phyloP scores from a whole-genome alignment of 495 filamentous ascomycete genomes.

The Aeminium ludgeri region DNA sequence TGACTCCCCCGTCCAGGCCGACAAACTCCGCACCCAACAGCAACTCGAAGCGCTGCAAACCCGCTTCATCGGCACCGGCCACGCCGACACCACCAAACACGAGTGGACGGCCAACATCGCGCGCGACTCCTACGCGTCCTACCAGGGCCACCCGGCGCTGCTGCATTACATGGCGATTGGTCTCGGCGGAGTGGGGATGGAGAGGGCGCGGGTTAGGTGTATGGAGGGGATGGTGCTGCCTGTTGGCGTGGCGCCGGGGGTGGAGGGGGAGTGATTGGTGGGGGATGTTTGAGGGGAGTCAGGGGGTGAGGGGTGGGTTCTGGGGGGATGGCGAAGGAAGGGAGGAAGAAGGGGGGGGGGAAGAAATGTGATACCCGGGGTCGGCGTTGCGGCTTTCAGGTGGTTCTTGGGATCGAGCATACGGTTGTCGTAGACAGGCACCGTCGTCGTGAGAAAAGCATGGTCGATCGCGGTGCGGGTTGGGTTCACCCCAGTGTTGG shows the following conservation, averaged over 20 bases:
- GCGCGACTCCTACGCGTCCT: conserved; percentile 36
- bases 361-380: too few relatives aligned
- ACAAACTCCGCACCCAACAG: conserved; percentile 93
- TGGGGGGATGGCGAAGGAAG: too few relatives aligned
- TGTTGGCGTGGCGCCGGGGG: conserved; percentile 59
- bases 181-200: conserved; percentile 64
- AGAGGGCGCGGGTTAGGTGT: conserved; percentile 60
- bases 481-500: too few relatives aligned
- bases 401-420: too few relatives aligned
- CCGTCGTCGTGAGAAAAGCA: too few relatives aligned
- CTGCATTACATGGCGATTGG: conserved; percentile 82
- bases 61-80: conserved; percentile 90
- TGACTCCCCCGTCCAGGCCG: conserved; percentile 40
- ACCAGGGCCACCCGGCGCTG: conserved; percentile 78
- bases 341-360: too few relatives aligned
- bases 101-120: conserved; percentile 75
- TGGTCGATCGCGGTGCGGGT: too few relatives aligned
- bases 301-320: too few relatives aligned
- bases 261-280: conserved; percentile 13
- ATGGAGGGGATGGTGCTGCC: conserved; percentile 91
- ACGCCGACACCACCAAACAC: conserved; percentile 90
- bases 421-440: too few relatives aligned
- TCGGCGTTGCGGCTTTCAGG: too few relatives aligned
- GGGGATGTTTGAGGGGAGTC: too few relatives aligned
- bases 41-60: conserved; percentile 92